A percentile compares a stretch with the other conserved stretches of the same genome.
phyloP scores from a whole-genome alignment of 2,329 filamentous ascomycete genomes.

The Nothomitra cinnamomea region DNA sequence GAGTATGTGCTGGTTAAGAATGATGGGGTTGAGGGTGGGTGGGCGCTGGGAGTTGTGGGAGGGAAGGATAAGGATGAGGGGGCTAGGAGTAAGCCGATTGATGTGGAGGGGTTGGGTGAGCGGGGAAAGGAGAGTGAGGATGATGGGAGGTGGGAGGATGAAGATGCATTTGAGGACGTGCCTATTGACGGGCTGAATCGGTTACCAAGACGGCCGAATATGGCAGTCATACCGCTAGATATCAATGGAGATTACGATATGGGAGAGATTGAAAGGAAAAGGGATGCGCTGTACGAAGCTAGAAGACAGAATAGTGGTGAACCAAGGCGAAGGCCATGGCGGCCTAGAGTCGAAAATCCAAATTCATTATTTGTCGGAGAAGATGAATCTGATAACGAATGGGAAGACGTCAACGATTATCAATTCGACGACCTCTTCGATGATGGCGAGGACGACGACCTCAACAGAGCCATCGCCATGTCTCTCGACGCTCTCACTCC shows the following conservation, averaged over 20 bases:
- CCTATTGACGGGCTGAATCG: conserved; percentile 81
- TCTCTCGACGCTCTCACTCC: conserved; percentile 38
- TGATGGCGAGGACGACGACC: conserved; percentile 48
- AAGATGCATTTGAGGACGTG: conserved; percentile 79
- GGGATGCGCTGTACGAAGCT: conserved; percentile 30
- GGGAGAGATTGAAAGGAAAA: conserved; percentile 23
- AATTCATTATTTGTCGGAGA: conserved; percentile 7
- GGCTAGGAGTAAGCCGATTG: conserved; percentile 73
- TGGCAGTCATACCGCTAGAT: conserved; percentile 12
- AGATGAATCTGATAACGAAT: conserved; percentile 10
- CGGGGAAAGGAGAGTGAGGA: conserved; percentile 35
- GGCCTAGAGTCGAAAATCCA: conserved; percentile 5
- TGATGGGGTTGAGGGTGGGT: conserved; percentile 84
- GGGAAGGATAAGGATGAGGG: conserved; percentile 67
- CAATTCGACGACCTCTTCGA: conserved; percentile 8
- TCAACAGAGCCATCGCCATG: conserved; percentile 67
- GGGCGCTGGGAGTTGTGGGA: conserved; percentile 86
- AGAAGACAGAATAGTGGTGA: conserved; percentile 13
- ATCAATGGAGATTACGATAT: conserved; percentile 13
- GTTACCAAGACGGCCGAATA: conserved; percentile 42
- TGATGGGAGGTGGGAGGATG: conserved; percentile 49
- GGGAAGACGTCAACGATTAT: conserved; percentile 10
- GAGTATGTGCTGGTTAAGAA: conserved; percentile 97
- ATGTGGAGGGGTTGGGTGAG: conserved; percentile 52
- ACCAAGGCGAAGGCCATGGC: conserved; percentile 11